Percentiles rank a stretch among this genome's conserved stretches.
Conservation (phyloP, 1,139 yeast genomes). For the Candida sanyaensis region DNA sequence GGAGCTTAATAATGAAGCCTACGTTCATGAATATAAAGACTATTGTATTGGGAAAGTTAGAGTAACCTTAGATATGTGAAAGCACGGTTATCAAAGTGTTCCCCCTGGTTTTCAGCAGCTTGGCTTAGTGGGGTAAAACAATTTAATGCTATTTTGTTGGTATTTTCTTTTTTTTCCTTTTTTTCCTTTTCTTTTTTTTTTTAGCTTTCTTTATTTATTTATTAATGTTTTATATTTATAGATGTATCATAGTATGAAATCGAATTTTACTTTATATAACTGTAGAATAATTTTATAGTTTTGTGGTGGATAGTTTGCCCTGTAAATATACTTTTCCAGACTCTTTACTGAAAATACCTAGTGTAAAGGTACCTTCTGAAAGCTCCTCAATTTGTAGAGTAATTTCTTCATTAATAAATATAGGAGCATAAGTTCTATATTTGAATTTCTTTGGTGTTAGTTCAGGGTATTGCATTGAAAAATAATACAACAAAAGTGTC, state of each 20-base stretch:
- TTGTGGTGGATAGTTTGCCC: slow-evolving; percentile 7
- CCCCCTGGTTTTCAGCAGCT: no score
- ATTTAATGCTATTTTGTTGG: no score
- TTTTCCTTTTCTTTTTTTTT: no score
- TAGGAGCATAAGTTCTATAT: slow-evolving; percentile 54
- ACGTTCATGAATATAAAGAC: slow-evolving; percentile 42
- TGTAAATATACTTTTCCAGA: slow-evolving; percentile 11
- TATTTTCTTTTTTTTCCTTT: no score
- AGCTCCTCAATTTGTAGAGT: slow-evolving; percentile 7
- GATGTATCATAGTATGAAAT: no score
- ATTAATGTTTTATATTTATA: no score
- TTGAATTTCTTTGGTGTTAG: slow-evolving; percentile 27
- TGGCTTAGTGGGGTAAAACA: no score
- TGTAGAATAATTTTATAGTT: background rate
- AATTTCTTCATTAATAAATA: slow-evolving; percentile 14
- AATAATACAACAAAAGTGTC: slow-evolving; percentile 57
- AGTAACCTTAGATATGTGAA: slow-evolving; percentile 19
- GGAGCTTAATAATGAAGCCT: slow-evolving; percentile 35
- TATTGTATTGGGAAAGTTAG: slow-evolving; percentile 28
- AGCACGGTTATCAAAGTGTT: no score
- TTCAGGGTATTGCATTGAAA: slow-evolving; percentile 22
- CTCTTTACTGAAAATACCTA: slow-evolving; percentile 11
- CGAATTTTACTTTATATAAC: background rate
- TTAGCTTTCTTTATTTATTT: no score
- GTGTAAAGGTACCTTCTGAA: background rate